Evolutionary conservation across 78 protist species (phyloP).

Genomic region (slime mould (Dictyostelium discoideum)): dicty_2.7 NC_007091.3:3687501-3688000

Average conservation of each 20-base stretch:
- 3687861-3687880: constrained; percentile 35
- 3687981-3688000: background rate
- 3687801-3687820: constrained; percentile 22
- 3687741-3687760: background rate
- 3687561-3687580: constrained; percentile 16
- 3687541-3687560: constrained; percentile 49
- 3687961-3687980: constrained; percentile 8
- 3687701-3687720: constrained; percentile 27
- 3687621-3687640: constrained; percentile 53
- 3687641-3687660: background rate
- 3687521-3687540: constrained; percentile 50
- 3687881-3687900: constrained; percentile 27
- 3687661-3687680: constrained; percentile 12
- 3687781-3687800: constrained; percentile 57
- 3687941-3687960: constrained; percentile 38
- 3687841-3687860: background rate
- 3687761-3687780: constrained; percentile 25
- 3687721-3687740: constrained; percentile 8
- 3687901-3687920: background rate
- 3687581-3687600: constrained; percentile 32
- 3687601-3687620: constrained; percentile 28
- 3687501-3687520: constrained; percentile 18
- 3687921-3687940: constrained; percentile 5
- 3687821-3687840: background rate
- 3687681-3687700: constrained; percentile 39